These are phyloP conservation scores for Amphirosellinia nigrospora DNA, from an alignment of 495 filamentous ascomycete genomes.

Conservation along the genomic window DNA sequence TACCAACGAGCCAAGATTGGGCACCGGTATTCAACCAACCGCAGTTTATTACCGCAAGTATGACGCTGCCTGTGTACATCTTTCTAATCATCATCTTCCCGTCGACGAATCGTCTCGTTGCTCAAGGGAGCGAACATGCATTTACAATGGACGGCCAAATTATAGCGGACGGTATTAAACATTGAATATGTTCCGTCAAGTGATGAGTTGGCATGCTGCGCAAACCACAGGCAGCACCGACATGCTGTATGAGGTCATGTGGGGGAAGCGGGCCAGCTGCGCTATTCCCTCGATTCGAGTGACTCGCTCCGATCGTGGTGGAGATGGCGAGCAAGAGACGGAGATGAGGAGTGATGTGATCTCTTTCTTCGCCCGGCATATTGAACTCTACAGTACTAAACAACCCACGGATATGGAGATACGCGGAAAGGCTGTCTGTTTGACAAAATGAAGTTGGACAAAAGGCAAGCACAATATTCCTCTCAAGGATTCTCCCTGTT, in stretches of 20 bases:
- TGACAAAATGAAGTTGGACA: background rate
- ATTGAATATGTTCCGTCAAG: background rate
- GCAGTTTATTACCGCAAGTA: slow-evolving; percentile 9
- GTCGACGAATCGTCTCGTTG: slow-evolving; percentile 10
- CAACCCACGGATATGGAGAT: background rate
- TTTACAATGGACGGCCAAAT: background rate
- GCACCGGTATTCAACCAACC: background rate
- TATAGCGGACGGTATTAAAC: background rate
- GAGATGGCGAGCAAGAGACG: too few species aligned
- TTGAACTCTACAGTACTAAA: background rate
- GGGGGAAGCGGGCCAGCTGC: slow-evolving; percentile 18
- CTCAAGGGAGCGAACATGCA: slow-evolving; percentile 7
- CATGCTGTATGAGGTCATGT: slow-evolving; percentile 28
- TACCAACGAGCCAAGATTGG: background rate
- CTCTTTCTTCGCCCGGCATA: background rate
- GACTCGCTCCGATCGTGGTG: slow-evolving; percentile 23
- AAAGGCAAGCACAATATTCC: background rate
- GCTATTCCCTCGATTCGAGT: slow-evolving; percentile 23
- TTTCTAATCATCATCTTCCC: background rate
- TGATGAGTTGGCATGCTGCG: slow-evolving; percentile 22
- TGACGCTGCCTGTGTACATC: slow-evolving; percentile 10
- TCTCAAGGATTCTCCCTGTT: background rate
- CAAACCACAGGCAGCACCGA: background rate
- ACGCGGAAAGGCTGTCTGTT: background rate
- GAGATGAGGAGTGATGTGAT: too few species aligned